Evolutionary conservation across 2,329 filamentous ascomycete species (phyloP), one percentile per base, ranked within the genome.

Genomic region (Penicillium paneum): DNA sequence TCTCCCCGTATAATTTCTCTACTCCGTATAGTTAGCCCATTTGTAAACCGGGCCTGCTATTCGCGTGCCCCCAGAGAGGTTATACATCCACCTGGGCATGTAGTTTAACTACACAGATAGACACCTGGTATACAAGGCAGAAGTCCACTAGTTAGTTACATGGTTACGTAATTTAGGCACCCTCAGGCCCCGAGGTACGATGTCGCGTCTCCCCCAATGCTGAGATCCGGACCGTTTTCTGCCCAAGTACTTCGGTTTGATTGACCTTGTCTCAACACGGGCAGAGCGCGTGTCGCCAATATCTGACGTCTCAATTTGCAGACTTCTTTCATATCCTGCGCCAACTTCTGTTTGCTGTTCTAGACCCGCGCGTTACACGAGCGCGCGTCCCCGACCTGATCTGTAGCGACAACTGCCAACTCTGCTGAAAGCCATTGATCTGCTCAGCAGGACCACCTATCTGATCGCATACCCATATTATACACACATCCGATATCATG

Each of bases 331-430:
- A 19, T n/a, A 39, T 5, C 8, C 28, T 26, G 31, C 28, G n/a
- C 31, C 40, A 28, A 35, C 39, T 40, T 40, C 39, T 29, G 39
- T 53, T 56, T 56, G 51, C 59, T 61, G 53, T 61, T 52, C 52
- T 50, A 63, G 41, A 26, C 36, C 56, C 43, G 58, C 63, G 63
- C 61, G 61, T 64, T 60, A 40, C 54, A 61, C 58, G 50, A 59
- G 60, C 63, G 63, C 63, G 63, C 63, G 63, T 64, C 55, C 57
- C 52, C 43, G 36, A 59, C 54, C 41, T 53, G 39, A 57, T 54
- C 54, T 55, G 38, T 59, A 43, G 45, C 36, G 34, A 51, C 31
- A 34, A 28, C 40, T 32, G 32, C 34, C 26, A 38, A 48, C 44
- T 44, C 19, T 36, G 19, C 15, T 48, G 28, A 38, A 34, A 29